Conservation (phyloP, 441 rosid species). For the Erodium texanum region DNA sequence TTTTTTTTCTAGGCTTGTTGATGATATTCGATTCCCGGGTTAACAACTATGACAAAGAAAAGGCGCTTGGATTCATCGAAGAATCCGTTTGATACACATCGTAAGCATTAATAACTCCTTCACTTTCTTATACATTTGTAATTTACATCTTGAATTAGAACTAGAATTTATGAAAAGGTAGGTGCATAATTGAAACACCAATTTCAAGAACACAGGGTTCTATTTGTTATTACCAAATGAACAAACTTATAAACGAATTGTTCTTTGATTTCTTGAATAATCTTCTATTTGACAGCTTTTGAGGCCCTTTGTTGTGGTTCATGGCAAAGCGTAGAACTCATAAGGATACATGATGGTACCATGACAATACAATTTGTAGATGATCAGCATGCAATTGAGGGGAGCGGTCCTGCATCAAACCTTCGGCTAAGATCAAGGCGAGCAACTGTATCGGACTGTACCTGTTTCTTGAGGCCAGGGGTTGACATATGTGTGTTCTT, state of each 20-base stretch:
- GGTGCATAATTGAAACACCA: too few relatives aligned
- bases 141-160: too few relatives aligned
- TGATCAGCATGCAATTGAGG: constrained; percentile 21
- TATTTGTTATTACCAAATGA: background rate
- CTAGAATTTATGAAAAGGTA: too few relatives aligned
- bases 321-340: constrained; percentile 53
- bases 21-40: too few relatives aligned
- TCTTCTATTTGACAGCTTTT: constrained; percentile 42
- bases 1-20: too few relatives aligned
- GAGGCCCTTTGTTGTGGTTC: constrained; percentile 50
- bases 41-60: too few relatives aligned
- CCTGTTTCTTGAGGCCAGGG: constrained; percentile 64
- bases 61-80: too few relatives aligned
- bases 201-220: too few relatives aligned
- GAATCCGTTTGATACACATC: too few relatives aligned
- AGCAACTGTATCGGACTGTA: constrained; percentile 58
- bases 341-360: constrained; percentile 47
- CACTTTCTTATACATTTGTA: too few relatives aligned
- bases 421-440: constrained; percentile 67
- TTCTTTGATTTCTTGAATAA: background rate
- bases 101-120: too few relatives aligned
- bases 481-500: constrained; percentile 65
- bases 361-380: constrained; percentile 39
- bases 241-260: background rate
- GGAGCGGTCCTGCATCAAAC: constrained; percentile 42